phyloP scores from a whole-genome alignment of 208 protist genomes.

The Wallacemonas collosoma region DNA sequence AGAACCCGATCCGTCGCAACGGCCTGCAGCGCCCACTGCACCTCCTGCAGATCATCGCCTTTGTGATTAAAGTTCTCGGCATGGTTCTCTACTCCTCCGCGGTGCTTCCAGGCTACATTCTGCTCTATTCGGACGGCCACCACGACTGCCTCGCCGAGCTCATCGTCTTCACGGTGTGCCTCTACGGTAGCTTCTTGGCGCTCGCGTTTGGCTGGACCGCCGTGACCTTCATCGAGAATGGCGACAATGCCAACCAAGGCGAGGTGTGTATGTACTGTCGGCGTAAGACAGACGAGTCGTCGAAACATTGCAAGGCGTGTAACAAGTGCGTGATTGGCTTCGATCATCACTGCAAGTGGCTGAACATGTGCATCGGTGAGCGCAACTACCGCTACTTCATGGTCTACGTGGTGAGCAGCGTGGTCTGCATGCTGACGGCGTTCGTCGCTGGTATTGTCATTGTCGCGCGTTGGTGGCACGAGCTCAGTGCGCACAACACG shows the following conservation, averaged over 20 bases:
- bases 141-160: slow-evolving; percentile 42
- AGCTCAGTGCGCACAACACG: slow-evolving; percentile 37
- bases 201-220: slow-evolving; percentile 33
- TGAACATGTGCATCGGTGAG: slow-evolving; percentile 89
- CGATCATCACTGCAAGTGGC: slow-evolving; percentile 94
- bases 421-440: slow-evolving; percentile 24
- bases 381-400: slow-evolving; percentile 86
- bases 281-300: slow-evolving; percentile 45
- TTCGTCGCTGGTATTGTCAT: slow-evolving; percentile 40
- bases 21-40: slow-evolving; percentile 77
- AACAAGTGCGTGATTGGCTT: slow-evolving; percentile 89
- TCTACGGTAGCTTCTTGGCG: slow-evolving; percentile 15
- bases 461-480: slow-evolving; percentile 60
- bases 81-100: slow-evolving; percentile 50
- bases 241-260: slow-evolving; percentile 49
- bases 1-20: slow-evolving; percentile 44
- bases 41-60: slow-evolving; percentile 54
- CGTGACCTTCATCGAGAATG: slow-evolving; percentile 68
- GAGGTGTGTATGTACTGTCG: slow-evolving; percentile 71
- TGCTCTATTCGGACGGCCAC: slow-evolving; percentile 44
- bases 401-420: slow-evolving; percentile 38
- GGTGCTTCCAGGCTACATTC: slow-evolving; percentile 42
- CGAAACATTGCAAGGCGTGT: slow-evolving; percentile 91
- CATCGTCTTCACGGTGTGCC: slow-evolving; percentile 38
- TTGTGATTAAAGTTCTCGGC: slow-evolving; percentile 42